A percentile compares a stretch with the other conserved stretches of the same genome.
Evolutionary conservation across 805 yeast species (phyloP).

Genomic region (Lachancea fermentati): DNA sequence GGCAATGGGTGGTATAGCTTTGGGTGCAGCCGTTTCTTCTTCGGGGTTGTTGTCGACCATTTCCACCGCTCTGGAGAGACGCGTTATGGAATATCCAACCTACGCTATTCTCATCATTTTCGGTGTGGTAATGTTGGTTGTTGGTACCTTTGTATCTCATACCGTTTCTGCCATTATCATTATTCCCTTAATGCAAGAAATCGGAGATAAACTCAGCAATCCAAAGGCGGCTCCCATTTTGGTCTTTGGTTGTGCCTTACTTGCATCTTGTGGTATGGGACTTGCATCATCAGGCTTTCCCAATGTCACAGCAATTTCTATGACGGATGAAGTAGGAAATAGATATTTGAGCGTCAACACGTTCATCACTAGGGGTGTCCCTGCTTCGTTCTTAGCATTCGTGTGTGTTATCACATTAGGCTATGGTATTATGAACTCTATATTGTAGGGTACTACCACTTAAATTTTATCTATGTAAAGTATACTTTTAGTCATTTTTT

Average conservation of each 20-base stretch:
- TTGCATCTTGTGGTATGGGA: conserved; percentile 95
- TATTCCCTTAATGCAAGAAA: conserved; percentile 82
- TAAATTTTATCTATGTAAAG: no score
- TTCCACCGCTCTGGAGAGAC: conserved; percentile 60
- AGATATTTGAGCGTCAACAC: conserved; percentile 77
- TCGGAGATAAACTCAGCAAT: conserved; percentile 63
- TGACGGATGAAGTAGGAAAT: conserved; percentile 86
- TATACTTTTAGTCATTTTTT: no score
- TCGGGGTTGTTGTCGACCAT: conserved; percentile 81
- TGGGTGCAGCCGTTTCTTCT: conserved; percentile 90
- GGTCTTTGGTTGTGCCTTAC: conserved; percentile 45
- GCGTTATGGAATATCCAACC: conserved; percentile 55
- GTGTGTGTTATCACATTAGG: conserved; percentile 71
- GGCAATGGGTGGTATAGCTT: conserved; percentile 96
- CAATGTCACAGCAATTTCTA: conserved; percentile 94
- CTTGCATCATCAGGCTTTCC: conserved; percentile 97
- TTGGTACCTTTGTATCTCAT: conserved; percentile 94
- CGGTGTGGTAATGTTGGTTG: conserved; percentile 73
- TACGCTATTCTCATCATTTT: conserved; percentile 74
- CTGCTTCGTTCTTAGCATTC: conserved; percentile 74
- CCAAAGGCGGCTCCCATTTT: conserved; percentile 60
- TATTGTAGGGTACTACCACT: conserved; percentile 20
- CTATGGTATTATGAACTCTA: conserved; percentile 58
- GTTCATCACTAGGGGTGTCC: conserved; percentile 87
- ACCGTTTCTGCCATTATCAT: conserved; percentile 94